phyloP scores from a whole-genome alignment of 176 grass and related monocot species.

The Chrysopogon serrulatus region DNA sequence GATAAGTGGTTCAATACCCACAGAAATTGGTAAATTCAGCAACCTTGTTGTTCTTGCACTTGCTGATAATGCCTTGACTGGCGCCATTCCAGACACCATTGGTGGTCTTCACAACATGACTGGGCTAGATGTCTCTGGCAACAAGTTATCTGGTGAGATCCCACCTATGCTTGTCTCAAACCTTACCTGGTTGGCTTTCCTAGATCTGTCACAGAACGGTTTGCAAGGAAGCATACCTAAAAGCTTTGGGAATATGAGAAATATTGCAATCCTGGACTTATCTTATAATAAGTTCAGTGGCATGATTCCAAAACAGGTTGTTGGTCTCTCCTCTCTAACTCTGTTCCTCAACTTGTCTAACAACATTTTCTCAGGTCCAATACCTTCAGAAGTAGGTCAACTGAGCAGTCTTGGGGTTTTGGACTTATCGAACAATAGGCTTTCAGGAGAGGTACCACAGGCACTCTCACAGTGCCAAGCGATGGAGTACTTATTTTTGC shows the following conservation, averaged over 20 bases:
- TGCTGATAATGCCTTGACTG: constrained; percentile 4
- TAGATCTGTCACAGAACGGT: neutral
- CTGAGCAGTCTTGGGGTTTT: constrained; percentile 5
- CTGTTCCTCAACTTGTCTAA: constrained; percentile 19
- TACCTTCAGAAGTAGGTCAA: constrained; percentile 7
- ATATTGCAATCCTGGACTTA: constrained; percentile 1
- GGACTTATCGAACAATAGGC: constrained; percentile 13
- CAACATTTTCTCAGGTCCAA: constrained; percentile 4
- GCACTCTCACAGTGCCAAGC: neutral
- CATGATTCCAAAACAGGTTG: constrained; percentile 1
- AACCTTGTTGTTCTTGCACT: neutral
- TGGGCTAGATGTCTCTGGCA: constrained; percentile 13
- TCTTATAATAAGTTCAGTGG: constrained; percentile 20
- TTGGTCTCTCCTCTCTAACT: constrained; percentile 20
- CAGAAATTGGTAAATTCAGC: neutral
- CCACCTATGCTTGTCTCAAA: constrained; percentile 9
- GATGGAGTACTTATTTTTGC: constrained; percentile 12
- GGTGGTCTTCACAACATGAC: neutral
- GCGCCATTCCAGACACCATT: constrained; percentile 14
- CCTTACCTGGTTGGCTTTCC: neutral
- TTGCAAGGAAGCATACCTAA: constrained; percentile 19
- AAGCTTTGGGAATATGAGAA: neutral
- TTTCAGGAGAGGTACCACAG: constrained; percentile 14
- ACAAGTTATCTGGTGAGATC: neutral
- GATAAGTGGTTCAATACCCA: neutral